A percentile compares a stretch with the other conserved stretches of the same genome.
Evolutionary conservation across 2,329 filamentous ascomycete species (phyloP).

Genomic region (Calonectria ilicicola): DNA sequence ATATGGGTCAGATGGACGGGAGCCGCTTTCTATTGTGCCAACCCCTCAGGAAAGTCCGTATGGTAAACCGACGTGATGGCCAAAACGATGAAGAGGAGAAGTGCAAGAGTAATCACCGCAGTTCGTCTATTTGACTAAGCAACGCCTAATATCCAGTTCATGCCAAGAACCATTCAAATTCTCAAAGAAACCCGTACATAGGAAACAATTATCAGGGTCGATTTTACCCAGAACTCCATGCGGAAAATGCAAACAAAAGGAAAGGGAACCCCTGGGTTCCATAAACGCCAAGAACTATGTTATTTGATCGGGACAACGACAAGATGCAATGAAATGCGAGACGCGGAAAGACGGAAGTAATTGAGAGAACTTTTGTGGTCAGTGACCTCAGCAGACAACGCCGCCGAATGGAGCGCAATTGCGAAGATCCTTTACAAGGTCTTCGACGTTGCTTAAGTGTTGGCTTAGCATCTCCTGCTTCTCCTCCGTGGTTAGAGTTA

Average conservation of each 20-base stretch:
- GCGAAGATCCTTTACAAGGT: constrained; percentile 85
- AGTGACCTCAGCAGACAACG: constrained; percentile 57
- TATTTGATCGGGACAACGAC: neutral
- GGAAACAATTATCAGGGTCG: constrained; percentile 35
- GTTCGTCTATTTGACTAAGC: constrained; percentile 38
- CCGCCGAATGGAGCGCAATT: constrained; percentile 82
- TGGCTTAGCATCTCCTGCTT: constrained; percentile 84
- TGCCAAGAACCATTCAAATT: constrained; percentile 41
- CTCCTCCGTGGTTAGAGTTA: constrained; percentile 74
- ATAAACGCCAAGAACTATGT: constrained; percentile 28
- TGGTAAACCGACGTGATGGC: constrained; percentile 15
- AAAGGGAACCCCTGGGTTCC: constrained; percentile 25
- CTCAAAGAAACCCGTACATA: constrained; percentile 30
- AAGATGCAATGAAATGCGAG: neutral
- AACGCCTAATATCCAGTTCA: constrained; percentile 44
- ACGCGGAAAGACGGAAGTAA: constrained; percentile 1
- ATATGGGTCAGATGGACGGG: constrained; percentile 51
- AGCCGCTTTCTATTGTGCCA: constrained; percentile 38
- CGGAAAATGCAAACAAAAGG: constrained; percentile 24
- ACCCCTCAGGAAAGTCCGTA: constrained; percentile 38
- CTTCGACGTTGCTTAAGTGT: constrained; percentile 85
- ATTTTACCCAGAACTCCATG: constrained; percentile 42
- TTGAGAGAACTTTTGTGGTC: neutral
- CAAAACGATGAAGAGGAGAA: constrained; percentile 17
- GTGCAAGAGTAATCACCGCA: constrained; percentile 16